Percentiles rank a stretch among this genome's conserved stretches.
phyloP scores from a whole-genome alignment of 2,329 filamentous ascomycete species.

The Emericellopsis atlantica region DNA sequence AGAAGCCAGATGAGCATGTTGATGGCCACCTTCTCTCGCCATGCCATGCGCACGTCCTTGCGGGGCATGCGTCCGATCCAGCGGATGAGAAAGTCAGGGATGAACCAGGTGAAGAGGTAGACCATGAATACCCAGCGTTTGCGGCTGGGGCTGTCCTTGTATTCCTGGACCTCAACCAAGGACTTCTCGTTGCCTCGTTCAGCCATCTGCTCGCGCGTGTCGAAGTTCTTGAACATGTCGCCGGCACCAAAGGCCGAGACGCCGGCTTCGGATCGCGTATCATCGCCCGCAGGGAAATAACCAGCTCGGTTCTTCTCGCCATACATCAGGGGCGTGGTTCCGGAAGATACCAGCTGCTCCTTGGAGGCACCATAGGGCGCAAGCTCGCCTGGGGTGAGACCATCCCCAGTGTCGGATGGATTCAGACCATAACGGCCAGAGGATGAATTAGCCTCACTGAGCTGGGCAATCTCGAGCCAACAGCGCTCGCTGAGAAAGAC shows the following conservation, averaged over 20 bases:
- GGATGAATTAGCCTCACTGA: conserved; percentile 49
- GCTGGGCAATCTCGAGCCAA: conserved; percentile 80
- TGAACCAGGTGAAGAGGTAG: conserved; percentile 71
- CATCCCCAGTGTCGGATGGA: conserved; percentile 49
- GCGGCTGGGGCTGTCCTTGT: conserved; percentile 62
- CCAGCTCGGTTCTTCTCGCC: conserved; percentile 65
- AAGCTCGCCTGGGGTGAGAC: conserved; percentile 44
- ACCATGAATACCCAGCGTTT: conserved; percentile 86
- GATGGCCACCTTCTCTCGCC: conserved; percentile 96
- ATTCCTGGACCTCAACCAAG: conserved; percentile 81
- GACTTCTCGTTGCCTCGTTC: conserved; percentile 89
- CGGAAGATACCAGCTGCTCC: conserved; percentile 41
- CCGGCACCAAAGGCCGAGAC: conserved; percentile 82
- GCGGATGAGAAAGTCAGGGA: conserved; percentile 75
- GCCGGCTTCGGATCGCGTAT: conserved; percentile 82
- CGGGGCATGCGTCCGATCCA: conserved; percentile 74
- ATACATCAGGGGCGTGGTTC: conserved; percentile 46
- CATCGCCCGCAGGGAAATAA: conserved; percentile 63
- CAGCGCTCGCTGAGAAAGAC: conserved; percentile 92
- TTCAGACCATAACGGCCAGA: conserved; percentile 18
- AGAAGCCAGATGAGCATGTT: conserved; percentile 93
- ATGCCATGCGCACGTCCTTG: conserved; percentile 84
- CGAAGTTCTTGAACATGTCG: conserved; percentile 96
- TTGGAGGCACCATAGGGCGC: conserved; percentile 47
- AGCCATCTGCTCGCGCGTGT: conserved; percentile 86